Base-by-base conservation (phyloP, 1,284 basidiomycete genomes). In the Limonomyces culmigenus region DNA sequence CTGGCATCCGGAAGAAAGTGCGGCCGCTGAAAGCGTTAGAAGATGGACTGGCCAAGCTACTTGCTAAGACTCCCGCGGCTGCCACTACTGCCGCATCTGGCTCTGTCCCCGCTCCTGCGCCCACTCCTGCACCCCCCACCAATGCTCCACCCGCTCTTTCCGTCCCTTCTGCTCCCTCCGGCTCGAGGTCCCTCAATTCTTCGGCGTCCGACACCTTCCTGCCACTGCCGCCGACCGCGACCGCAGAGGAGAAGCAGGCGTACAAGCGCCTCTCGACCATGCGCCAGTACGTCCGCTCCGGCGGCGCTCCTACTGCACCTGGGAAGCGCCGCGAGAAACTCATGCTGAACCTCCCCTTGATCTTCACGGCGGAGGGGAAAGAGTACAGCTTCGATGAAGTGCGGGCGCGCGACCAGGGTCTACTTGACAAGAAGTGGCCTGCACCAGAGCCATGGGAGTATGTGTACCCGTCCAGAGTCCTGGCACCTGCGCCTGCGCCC, bases 21-120 rank as follows among this genome's bases (percentile, higher is more conserved):
- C 70, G 83, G 12, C 91, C 91, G 2, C 49, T 85, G 13, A 87
- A 91, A 46, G 70, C 88, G 16, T 66, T 98, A 38, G 91, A 91
- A 59, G 74, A 70, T 35, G 67, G 77, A 35, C 87, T 91, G 52
- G 63, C 72, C 19, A 81, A 89, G 29, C 97, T 92, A 54, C 76
- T 32, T 15, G 8, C 30, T 8, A 10, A 15, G 10, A 8, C 8
- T 27, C 8, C 8, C 25, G n/a, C 8, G 25, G n/a, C 25, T 8
- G n/a, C 8, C 8, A 8, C 25, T 8, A n/a, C n/a, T n/a, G n/a
- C n/a, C n/a, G n/a, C n/a, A n/a, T n/a, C n/a, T n/a, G n/a, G n/a
- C n/a, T n/a, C n/a, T n/a, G n/a, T n/a, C n/a, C n/a, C n/a, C n/a
- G n/a, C n/a, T n/a, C n/a, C n/a, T n/a, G n/a, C n/a, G n/a, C n/a